Evolutionary conservation across 1,284 basidiomycete genomes (phyloP), one percentile per base, ranked within the genome.

Genomic region (Fomitopsis schrenkii): DNA sequence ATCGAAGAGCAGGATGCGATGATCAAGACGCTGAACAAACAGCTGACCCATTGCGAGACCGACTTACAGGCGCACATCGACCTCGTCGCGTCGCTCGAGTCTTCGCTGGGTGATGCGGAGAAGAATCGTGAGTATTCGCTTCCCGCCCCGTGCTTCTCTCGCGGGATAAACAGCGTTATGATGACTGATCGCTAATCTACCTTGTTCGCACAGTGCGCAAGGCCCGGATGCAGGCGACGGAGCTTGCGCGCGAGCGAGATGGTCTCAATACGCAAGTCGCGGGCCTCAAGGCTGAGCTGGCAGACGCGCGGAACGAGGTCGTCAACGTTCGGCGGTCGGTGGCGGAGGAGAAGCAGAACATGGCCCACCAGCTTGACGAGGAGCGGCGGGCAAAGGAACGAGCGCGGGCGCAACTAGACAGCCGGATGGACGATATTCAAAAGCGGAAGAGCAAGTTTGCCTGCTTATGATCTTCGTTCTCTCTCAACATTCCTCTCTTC

Each of bases 11-110:
- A 93, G 71, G 92, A 94, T 67, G 83, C 82, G 55, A 93, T 92
- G 90, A 94, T 97, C 78, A 91, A 93, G 77, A 95, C 90, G 38
- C 83, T 97, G 60, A 94, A 94, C 76, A 94, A 95, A 75, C 94
- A 95, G 75, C 76, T 97, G 59, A 87, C 87, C 36, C 94, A 96
- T 73, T 95, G 94, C 72, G 94, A 97, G 76, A 87, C 83, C 63
- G 94, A 97, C 74, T 79, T 97, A 62, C 92, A 95, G 69, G 90
- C 92, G 57, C 94, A 96, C 72, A 94, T 95, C 82, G 93, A 97
- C 72, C 83, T 96, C 60, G 93, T 95, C 63, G 83, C 79, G 62
- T 90, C 88, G 19, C 80, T 95, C 30, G 93, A 95, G 76, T 85
- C 86, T 44, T 92, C 92, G 38, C 79, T 96, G 46, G 90, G 90